Percentiles rank a stretch among this genome's conserved stretches.
phyloP scores from a whole-genome alignment of 306 rosid genomes.

The Vigna nakashimae region DNA sequence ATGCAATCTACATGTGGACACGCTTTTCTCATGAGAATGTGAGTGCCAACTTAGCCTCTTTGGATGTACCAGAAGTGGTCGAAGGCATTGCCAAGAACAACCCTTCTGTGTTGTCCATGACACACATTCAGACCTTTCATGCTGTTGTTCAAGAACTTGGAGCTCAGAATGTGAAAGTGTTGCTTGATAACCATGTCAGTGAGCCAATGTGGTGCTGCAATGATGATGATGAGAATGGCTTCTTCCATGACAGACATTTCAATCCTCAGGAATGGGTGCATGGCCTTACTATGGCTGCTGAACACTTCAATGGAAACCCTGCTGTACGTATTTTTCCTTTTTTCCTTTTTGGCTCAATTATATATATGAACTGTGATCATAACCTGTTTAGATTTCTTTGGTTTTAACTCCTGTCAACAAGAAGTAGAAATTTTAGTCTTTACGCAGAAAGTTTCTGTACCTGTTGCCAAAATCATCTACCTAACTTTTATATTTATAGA shows the following conservation, averaged over 20 bases:
- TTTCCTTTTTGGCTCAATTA: not conserved
- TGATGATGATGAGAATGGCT: slow-evolving; percentile 63
- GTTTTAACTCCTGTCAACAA: too few species aligned
- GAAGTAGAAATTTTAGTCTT: too few species aligned
- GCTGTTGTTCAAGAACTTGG: slow-evolving; percentile 49
- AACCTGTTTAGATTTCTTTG: too few species aligned
- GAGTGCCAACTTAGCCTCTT: not conserved
- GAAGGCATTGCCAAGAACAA: slow-evolving; percentile 46
- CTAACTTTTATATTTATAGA: too few species aligned
- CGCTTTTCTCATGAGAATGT: slow-evolving; percentile 18
- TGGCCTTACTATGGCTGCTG: slow-evolving; percentile 56
- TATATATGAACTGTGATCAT: not conserved
- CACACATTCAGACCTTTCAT: slow-evolving; percentile 46
- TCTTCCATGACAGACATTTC: slow-evolving; percentile 59
- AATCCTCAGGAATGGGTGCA: slow-evolving; percentile 60
- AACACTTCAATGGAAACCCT: slow-evolving; percentile 34
- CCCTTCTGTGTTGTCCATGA: slow-evolving; percentile 47
- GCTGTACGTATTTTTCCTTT: slow-evolving; percentile 39
- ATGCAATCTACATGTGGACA: slow-evolving; percentile 65
- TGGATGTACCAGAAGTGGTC: slow-evolving; percentile 37
- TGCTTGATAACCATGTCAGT: slow-evolving; percentile 67
- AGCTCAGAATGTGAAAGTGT: slow-evolving; percentile 47
- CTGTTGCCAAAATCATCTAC: too few species aligned
- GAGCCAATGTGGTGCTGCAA: slow-evolving; percentile 64
- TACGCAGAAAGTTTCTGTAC: too few species aligned